Base-by-base conservation (phyloP, 208 protist genomes). In the Acanthamoeba quina region DNA sequence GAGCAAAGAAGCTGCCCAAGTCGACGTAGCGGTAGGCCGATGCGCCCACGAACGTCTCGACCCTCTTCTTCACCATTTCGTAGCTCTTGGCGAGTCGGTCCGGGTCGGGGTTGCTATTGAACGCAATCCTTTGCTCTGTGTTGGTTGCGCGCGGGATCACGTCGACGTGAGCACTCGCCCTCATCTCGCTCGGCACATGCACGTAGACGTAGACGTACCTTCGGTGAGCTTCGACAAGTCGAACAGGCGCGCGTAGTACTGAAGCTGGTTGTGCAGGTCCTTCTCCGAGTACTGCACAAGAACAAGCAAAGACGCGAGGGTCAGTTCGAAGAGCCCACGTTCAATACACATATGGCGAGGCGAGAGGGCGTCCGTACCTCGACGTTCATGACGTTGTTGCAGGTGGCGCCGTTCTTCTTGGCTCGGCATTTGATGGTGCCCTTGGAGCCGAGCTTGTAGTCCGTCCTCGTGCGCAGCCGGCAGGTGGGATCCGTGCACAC, bases 401-500 rank as follows among this genome's bases (percentile, higher is more conserved):
- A 82, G 5, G 37, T 44, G 41, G 72, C 44, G 72, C 72, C 72
- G 24, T 82, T 82, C 37, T 52, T 44, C 72, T 82, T 82, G 41
- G 72, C 37, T 26, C 37, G 10, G 72, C 72, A 82, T 41, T 82
- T 82, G 72, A 82, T 82, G 72, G 37, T 52, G 44, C 72, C 72
- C 37, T 52, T 44, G 37, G 72, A 82, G 72, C 72, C 72, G 21
- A 82, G 72, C 72, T 82, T 82, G 44, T 82, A 82, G 72, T 82
- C 72, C 37, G 72, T 82, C 41, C 19, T 82, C 15, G 72, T 82
- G 72, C 72, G 72, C 72, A 54, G 15, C 6, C 44, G 34, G 72
- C 72, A 82, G 10, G 72, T 82, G 41, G 72, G 72, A 10, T 82
- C 72, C 21, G 72, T 82, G 72, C 72, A 82, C 72, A 82, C 72